Percentiles rank a stretch among this genome's conserved stretches.
These are phyloP conservation scores for Pythium volutum DNA, from an alignment of 352 stramenopile genomes.

Conservation along the genomic window DNA sequence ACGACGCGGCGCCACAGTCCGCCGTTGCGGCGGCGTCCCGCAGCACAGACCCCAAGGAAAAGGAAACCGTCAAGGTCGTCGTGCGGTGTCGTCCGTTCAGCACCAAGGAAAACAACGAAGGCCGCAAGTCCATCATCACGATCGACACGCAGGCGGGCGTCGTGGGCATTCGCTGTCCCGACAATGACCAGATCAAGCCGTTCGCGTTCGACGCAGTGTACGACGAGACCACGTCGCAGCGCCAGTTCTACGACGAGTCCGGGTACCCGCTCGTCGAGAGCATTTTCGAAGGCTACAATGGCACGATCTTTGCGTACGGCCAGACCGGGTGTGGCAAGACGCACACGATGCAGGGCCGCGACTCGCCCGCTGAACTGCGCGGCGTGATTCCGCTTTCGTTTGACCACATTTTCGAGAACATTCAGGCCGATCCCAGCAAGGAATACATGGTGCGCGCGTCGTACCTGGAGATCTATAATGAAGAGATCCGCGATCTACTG, in stretches of 20 bases:
- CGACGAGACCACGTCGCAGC: constrained; percentile 80
- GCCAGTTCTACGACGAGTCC: constrained; percentile 85
- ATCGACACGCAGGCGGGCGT: constrained; percentile 62
- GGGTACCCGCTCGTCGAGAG: constrained; percentile 87
- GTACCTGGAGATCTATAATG: constrained; percentile 96
- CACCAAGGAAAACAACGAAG: constrained; percentile 79
- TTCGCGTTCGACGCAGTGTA: constrained; percentile 93
- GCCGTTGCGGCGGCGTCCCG: neutral
- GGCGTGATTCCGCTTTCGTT: constrained; percentile 84
- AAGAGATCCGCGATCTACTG: constrained; percentile 91
- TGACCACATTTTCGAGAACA: constrained; percentile 87
- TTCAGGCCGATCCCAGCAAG: constrained; percentile 53
- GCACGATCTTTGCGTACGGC: constrained; percentile 91
- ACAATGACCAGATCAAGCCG: constrained; percentile 76
- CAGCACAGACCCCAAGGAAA: constrained; percentile 38
- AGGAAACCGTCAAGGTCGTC: constrained; percentile 88
- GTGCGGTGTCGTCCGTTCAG: constrained; percentile 86
- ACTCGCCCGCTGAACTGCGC: constrained; percentile 64
- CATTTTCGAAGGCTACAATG: constrained; percentile 91
- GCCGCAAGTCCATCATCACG: constrained; percentile 77
- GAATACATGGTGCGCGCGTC: constrained; percentile 87
- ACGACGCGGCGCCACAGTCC: neutral
- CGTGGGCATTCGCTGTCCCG: constrained; percentile 73
- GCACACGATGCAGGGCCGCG: constrained; percentile 84
- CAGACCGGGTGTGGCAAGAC: constrained; percentile 86